phyloP scores from a whole-genome alignment of 2,329 filamentous ascomycete species.

The Diplocarpon mali region DNA sequence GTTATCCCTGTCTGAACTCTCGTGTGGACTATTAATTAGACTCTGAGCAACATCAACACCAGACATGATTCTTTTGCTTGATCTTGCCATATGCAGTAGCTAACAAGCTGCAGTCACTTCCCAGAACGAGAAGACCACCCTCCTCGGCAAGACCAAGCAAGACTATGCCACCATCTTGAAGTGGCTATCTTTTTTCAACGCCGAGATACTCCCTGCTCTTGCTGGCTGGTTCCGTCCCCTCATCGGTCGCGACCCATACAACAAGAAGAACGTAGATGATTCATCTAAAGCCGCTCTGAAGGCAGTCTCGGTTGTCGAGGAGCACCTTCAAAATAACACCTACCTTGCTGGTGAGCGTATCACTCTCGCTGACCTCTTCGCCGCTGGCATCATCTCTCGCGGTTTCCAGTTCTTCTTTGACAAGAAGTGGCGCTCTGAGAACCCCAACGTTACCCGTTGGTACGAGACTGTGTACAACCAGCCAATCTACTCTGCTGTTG shows the following conservation, averaged over 20 bases:
- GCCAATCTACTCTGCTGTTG: conserved; percentile 75
- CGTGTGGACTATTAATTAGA: conserved; percentile 78
- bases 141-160: conserved; percentile 99
- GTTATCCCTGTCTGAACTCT: conserved; percentile 98
- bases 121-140: conserved; percentile 99
- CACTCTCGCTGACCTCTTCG: conserved; percentile 90
- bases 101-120: conserved; percentile 63
- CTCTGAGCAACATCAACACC: conserved; percentile 49
- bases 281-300: conserved; percentile 56
- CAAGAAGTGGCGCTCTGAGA: conserved; percentile 71
- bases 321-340: conserved; percentile 84
- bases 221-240: conserved; percentile 80
- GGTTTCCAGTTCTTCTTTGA: conserved; percentile 93
- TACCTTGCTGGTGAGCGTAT: conserved; percentile 97
- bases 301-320: conserved; percentile 64
- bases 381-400: conserved; percentile 64
- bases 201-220: conserved; percentile 64
- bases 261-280: conserved; percentile 95
- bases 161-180: conserved; percentile 96
- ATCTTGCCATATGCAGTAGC: conserved; percentile 4
- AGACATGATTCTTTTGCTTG: conserved; percentile 2
- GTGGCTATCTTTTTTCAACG: conserved; percentile 97
- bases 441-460: conserved; percentile 88
- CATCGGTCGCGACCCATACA: conserved; percentile 73
- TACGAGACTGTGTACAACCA: conserved; percentile 91